Evolutionary conservation across 225 moss, liverwort and hornwort species (phyloP), one percentile per base, ranked within the genome.

Genomic region (Thuidium tamariscinum): DNA sequence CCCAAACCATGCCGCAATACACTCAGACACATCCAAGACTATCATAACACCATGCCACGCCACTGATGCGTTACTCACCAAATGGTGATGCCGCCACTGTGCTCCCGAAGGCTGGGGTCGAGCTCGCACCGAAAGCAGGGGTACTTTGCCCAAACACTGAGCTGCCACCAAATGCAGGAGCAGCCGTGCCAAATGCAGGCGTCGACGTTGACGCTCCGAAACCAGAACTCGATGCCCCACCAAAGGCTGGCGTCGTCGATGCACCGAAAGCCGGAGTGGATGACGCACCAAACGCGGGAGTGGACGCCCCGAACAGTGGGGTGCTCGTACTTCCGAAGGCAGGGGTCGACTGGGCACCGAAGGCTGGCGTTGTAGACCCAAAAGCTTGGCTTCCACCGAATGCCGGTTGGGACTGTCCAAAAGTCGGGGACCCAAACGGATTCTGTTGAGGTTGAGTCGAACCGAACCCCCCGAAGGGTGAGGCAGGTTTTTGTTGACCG

Each of bases 241-340:
- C 90, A 57, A 92, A 92, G 62, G 85, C 92, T 62, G 90, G 85
- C 42, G 48, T 82, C 77, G 87, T 66, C 72, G 92, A 87, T 27
- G 90, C 90, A 73, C 92, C 92, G 51, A 92, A 92, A 54, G 74
- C 93, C 83, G 77, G 89, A 82, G 70, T 82, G 14, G 92, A 83
- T n/a, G 98, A 93, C n/a, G 96, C 89, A 42, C 98, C 95, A 90
- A 99, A 99, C 60, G 96, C 97, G 77, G 97, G 95, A 69, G 91
- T 76, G 39, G 98, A 92, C 95, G 97, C 89, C 56, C 99, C 96
- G 88, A 99, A 99, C 65, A 94, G 90, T 27, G 99, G 94, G 8
- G 94, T 89, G 67, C 90, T 92, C 54, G 96, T 85, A 60, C 92
- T 94, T 79, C 97, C 99, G 86, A 99, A 99, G 18, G 93, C 95